Base-by-base conservation (phyloP, 768 basidiomycete genomes). In the Amanita pallidorosea region DNA sequence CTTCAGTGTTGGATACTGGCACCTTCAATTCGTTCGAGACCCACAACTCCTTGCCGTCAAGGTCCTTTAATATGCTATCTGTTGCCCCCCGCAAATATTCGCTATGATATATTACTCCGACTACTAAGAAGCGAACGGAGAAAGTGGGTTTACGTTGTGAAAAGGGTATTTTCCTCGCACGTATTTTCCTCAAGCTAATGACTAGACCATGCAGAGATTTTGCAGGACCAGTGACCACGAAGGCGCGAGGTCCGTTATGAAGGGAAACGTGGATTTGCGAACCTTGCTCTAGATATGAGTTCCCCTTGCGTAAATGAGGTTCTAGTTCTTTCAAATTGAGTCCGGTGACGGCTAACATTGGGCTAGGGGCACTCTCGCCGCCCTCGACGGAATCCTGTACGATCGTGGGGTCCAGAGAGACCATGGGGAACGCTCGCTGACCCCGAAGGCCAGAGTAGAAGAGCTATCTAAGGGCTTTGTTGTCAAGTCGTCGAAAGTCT, bases 101-200 rank as follows among this genome's bases (percentile, higher is more conserved):
- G 66, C 92, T 94, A 74, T 99, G 96, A 70, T 93, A 99, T 1
- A 96, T 96, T 2, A 93, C 95, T 48, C 83, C 86, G 61, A 99
- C 87, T n/a, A 90, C 85, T 60, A 99, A 71, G 75, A 98, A 99
- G 41, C 96, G 84, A 44, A 88, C 79, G 38, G 81, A 85, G 67
- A 99, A 98, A 5, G 90, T 87, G 5, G 88, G 84, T 68, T 95
- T 95, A 58, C 96, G 80, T 71, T 97, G 92, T 7, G 92, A 95
- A 71, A 85, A 95, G 8, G 93, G 88, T 2, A 80, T 72, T 70
- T 96, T 96, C 76, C 85, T 89, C 67, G 96, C 96, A 56, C 86
- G 85, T 57, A 93, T 76, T 67, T 95, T 95, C 61, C 95, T 78
- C 41, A 99, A 67, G 60, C 82, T 85, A 43, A 87, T 92, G 37